Evolutionary conservation across 495 filamentous ascomycete genomes (phyloP).

Genomic region (Melanomma pulvis-pyrius): DNA sequence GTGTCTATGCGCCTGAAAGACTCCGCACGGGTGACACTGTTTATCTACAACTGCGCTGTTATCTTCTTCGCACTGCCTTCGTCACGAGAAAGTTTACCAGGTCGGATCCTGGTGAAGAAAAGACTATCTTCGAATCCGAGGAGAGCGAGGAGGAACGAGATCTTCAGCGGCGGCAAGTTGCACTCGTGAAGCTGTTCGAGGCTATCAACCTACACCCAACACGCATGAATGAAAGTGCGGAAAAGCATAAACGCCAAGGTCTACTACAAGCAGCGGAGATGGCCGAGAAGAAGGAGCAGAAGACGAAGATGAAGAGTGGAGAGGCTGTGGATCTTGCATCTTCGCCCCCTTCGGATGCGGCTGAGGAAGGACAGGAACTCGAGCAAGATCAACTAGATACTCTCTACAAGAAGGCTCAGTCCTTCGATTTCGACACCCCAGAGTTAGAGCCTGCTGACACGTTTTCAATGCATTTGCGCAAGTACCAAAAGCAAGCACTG

Average conservation of each 20-base stretch:
- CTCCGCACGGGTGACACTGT: slow-evolving; percentile 90
- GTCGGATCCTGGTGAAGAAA: slow-evolving; percentile 71
- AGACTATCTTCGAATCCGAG: slow-evolving; percentile 74
- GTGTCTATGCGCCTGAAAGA: slow-evolving; percentile 86
- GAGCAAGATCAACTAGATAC: slow-evolving; percentile 95
- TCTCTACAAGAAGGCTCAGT: slow-evolving; percentile 93
- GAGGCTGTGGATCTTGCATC: slow-evolving; percentile 38
- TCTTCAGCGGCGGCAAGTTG: slow-evolving; percentile 82
- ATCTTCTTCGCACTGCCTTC: slow-evolving; percentile 73
- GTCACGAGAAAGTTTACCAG: slow-evolving; percentile 59
- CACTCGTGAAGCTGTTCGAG: slow-evolving; percentile 83
- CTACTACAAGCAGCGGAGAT: slow-evolving; percentile 84
- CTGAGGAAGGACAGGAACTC: slow-evolving; percentile 87
- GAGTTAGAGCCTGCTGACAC: slow-evolving; percentile 77
- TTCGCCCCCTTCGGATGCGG: slow-evolving; percentile 61
- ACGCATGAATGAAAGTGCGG: slow-evolving; percentile 70
- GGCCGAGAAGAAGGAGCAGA: slow-evolving; percentile 75
- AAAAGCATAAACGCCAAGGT: slow-evolving; percentile 76
- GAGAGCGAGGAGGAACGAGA: slow-evolving; percentile 85
- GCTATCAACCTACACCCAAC: slow-evolving; percentile 82
- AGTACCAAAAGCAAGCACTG: slow-evolving; percentile 93
- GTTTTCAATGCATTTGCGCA: slow-evolving; percentile 81
- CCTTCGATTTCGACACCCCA: slow-evolving; percentile 92
- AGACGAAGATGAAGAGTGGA: slow-evolving; percentile 46
- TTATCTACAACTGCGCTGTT: slow-evolving; percentile 83